Base-by-base conservation (phyloP, 140 eudicot species). In the Bidens hawaiensis region DNA sequence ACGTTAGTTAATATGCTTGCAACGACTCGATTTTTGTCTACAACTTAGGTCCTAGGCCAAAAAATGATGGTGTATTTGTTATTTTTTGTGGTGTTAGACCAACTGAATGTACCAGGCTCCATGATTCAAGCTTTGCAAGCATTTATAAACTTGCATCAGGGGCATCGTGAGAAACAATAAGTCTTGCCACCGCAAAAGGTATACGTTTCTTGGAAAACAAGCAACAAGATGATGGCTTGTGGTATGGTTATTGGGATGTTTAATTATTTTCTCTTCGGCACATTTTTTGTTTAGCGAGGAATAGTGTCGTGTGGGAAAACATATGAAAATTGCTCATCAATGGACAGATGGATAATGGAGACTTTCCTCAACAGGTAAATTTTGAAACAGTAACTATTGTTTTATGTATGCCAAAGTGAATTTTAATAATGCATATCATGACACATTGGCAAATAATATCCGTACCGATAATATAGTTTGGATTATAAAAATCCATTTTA, bases 301-400 rank as follows among this genome's bases (percentile, higher is more conserved):
- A 54, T 75, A 7, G 76, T 55, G 11, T 27, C 76, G 6, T 62
- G 70, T 12, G 75, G 79, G 33, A 51, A 60, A 38, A 75, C 79
- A 30, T 75, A 68, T 47, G 65, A 67, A 53, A 75, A 53, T 46
- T 86, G 59, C 60, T 86, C 45, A 75, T 86, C 4, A 86, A 86
- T 48, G 80, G 85, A 3, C 87, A 86, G 19, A 31, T 77, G 83
- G 83, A 75, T 4, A 68, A 86, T 48, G 90, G 95, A 17, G 87
- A 82, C 54, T 86, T 82, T 58, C 95, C 90, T 4, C 90, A 86
- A 60, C 79, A 79, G 85, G 90, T 76, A 75, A 3, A 26, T 51
- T 23, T 22, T 5, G 8, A 52, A 2, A 27, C 2, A 27, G 31
- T 27, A 27, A 2, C 3, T 27, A 5, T n/a, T n/a, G n/a, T n/a